Evolutionary conservation across 2,329 filamentous ascomycete species (phyloP).

Genomic region (Fusarium acutatum): DNA sequence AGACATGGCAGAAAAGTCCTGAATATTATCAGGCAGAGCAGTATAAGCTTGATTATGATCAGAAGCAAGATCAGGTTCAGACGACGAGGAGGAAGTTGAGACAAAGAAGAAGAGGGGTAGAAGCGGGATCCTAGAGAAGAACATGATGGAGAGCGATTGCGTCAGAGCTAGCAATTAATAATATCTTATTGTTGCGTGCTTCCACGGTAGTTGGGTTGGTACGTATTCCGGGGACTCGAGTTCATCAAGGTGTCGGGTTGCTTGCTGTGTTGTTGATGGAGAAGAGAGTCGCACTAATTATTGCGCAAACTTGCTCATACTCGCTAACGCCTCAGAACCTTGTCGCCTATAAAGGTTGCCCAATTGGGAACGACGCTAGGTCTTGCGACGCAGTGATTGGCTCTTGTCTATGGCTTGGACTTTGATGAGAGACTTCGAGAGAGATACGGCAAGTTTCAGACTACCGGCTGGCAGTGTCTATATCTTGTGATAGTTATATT

Average conservation of each 20-base stretch:
- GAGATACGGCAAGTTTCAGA: slow-evolving; percentile 1
- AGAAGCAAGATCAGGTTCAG: background rate
- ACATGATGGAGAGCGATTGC: slow-evolving; percentile 25
- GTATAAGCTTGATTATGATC: background rate
- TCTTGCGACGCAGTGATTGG: slow-evolving; percentile 42
- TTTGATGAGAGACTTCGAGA: slow-evolving; percentile 30
- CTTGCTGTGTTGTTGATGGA: slow-evolving; percentile 4
- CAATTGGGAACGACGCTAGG: slow-evolving; percentile 36
- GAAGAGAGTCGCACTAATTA: background rate
- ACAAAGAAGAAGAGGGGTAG: slow-evolving; percentile 33
- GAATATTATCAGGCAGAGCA: background rate
- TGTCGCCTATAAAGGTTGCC: slow-evolving; percentile 29
- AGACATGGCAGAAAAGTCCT: slow-evolving; percentile 45
- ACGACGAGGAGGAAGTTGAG: background rate
- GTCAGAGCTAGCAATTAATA: slow-evolving; percentile 23
- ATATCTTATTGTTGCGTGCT: background rate
- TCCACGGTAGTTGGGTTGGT: background rate
- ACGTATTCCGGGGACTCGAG: slow-evolving; percentile 1
- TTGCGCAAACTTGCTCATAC: slow-evolving; percentile 44
- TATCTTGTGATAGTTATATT: background rate
- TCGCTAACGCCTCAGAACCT: slow-evolving; percentile 18
- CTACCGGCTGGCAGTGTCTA: background rate
- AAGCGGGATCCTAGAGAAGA: slow-evolving; percentile 4
- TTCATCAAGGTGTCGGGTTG: slow-evolving; percentile 30
- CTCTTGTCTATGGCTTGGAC: background rate